Base-by-base conservation (phyloP, 2,329 filamentous ascomycete species). In the Phialophora verrucosa region DNA sequence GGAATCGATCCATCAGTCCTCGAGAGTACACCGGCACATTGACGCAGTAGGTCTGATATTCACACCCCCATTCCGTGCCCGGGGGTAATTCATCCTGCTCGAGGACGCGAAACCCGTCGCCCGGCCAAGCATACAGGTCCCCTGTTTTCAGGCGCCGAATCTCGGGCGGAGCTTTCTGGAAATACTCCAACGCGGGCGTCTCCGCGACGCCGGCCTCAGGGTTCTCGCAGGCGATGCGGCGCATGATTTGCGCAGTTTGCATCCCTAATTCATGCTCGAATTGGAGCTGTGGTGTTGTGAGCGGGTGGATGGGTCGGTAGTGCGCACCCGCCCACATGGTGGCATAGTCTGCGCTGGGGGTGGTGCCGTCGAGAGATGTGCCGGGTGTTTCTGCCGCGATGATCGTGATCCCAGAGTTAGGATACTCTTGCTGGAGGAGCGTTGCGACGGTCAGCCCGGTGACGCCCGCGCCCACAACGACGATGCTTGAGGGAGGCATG, bases 291-390 rank as follows among this genome's bases (percentile, higher is more conserved):
- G 1, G 75, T 75, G 25, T 74, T 72, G 7, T 76, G n/a, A 53
- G 44, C 8, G 57, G 78, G 0, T 80, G 81, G 3, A 82, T 76
- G 0, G 81, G 81, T 1, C 81, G 78, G 68, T 81, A 82, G 71
- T 83, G 81, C 1, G 80, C 81, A 27, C 81, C 81, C 0, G 81
- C 80, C 77, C 79, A 81, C 32, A 78, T 78, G 1, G 80, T 82
- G 49, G 81, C 76, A 71, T 83, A 83, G 73, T 81, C 78, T 54
- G 79, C 71, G 17, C 79, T 81, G 7, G 69, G 66, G 17, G 61
- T n/a, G 17, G 61, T n/a, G 38, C 6, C 17, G 7, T 44, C 17
- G 17, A 44, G 44, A 7, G 77, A 75, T 4, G 61, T 66, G n/a
- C 29, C 73, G 23, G 80, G 79, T 60, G 81, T 77, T 53, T 81